These are phyloP conservation scores for Lactarius evosmus DNA, from an alignment of 768 basidiomycete genomes.

Conservation along the genomic window DNA sequence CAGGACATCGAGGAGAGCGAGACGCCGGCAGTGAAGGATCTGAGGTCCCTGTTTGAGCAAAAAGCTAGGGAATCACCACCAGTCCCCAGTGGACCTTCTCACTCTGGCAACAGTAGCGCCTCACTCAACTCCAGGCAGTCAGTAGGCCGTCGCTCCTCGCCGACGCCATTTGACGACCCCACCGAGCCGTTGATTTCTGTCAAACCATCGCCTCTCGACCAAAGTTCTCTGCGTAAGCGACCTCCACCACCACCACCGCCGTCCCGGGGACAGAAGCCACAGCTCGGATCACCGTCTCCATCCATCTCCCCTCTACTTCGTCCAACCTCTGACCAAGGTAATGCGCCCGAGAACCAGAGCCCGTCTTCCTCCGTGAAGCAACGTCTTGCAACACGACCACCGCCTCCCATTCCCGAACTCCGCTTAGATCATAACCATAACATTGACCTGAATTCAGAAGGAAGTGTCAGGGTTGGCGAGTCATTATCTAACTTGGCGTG, in stretches of 20 bases:
- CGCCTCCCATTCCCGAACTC: slow-evolving; percentile 21
- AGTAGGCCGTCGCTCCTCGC: slow-evolving; percentile 13
- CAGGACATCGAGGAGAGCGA: slow-evolving; percentile 10
- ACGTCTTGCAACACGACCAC: slow-evolving; percentile 17
- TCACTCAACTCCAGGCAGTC: slow-evolving; percentile 4
- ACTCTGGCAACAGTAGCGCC: background rate
- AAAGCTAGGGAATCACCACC: slow-evolving; percentile 13
- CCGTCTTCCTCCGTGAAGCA: slow-evolving; percentile 19
- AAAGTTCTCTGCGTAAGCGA: slow-evolving; percentile 20
- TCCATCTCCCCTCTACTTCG: slow-evolving; percentile 16
- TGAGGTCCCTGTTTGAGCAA: slow-evolving; percentile 20
- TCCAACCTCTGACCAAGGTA: slow-evolving; percentile 6
- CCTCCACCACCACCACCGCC: slow-evolving; percentile 18
- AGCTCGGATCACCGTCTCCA: slow-evolving; percentile 20
- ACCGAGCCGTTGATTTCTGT: background rate
- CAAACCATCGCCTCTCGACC: background rate
- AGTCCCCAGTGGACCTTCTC: slow-evolving; percentile 3
- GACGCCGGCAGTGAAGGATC: slow-evolving; percentile 20
- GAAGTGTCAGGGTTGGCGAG: background rate
- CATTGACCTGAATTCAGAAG: background rate
- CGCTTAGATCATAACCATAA: slow-evolving; percentile 3
- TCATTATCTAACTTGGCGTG: slow-evolving; percentile 2
- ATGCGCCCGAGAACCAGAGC: slow-evolving; percentile 2
- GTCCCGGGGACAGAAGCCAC: slow-evolving; percentile 18
- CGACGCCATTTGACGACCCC: slow-evolving; percentile 5